Conservation (phyloP, 2,329 filamentous ascomycete genomes). For the Cytospora piceae region DNA sequence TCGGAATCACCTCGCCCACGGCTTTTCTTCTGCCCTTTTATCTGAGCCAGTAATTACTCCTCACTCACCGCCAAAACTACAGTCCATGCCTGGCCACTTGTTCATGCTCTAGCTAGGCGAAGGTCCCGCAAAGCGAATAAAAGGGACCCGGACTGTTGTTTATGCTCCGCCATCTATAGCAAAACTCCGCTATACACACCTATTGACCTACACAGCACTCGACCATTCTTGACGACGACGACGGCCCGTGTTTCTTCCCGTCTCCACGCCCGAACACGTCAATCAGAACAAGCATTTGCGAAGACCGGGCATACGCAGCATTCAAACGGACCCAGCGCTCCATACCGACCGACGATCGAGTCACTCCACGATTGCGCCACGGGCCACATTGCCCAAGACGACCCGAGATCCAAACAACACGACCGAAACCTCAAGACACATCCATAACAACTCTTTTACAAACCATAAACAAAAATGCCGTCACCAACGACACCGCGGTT, state of each 20-base stretch:
- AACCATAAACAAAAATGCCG: slow-evolving; percentile 46
- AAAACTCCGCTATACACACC: slow-evolving; percentile 18
- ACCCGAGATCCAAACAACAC: background rate
- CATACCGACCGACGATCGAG: slow-evolving; percentile 10
- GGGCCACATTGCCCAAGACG: slow-evolving; percentile 6
- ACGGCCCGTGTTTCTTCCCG: slow-evolving; percentile 10
- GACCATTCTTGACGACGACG: slow-evolving; percentile 5
- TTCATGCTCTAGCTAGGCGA: slow-evolving; percentile 22
- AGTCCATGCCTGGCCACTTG: slow-evolving; percentile 6
- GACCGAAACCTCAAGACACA: background rate
- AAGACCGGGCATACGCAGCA: background rate
- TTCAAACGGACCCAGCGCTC: background rate
- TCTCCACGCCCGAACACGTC: slow-evolving; percentile 11
- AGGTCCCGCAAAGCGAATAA: slow-evolving; percentile 3
- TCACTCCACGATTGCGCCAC: slow-evolving; percentile 4
- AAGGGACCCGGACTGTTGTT: slow-evolving; percentile 19
- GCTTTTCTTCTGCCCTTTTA: background rate
- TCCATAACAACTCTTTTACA: background rate
- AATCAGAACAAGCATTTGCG: background rate
- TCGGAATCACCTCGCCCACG: background rate
- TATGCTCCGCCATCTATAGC: slow-evolving; percentile 27
- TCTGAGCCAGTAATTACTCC: background rate
- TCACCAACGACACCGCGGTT: slow-evolving; percentile 58
- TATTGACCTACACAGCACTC: slow-evolving; percentile 13
- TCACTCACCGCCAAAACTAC: slow-evolving; percentile 2